Base-by-base conservation (phyloP, 257 asterid genomes). In the Plectranthus barbatus region DNA sequence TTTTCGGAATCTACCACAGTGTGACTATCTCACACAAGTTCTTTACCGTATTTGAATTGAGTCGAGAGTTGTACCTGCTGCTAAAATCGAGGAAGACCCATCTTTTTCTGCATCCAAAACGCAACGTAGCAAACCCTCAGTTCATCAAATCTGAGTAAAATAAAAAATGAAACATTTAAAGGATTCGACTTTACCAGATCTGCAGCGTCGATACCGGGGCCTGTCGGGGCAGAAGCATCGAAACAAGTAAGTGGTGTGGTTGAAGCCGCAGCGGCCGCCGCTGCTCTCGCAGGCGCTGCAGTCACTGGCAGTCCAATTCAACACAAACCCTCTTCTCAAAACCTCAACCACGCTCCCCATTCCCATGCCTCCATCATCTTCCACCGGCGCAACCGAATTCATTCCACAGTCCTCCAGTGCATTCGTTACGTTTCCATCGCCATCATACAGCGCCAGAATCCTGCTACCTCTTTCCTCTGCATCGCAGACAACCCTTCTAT, bases 191-290 rank as follows among this genome's bases (percentile, higher is more conserved):
- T 75, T 54, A 84, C 91, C 48, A 21, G 62, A 18, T 57, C 40
- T 66, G 71, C 91, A 79, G 1, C 46, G 6, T 13, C 2, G n/a
- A 0, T 62, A 6, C 65, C 71, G 83, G 34, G 81, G 81, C 31
- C 86, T 72, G 18, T 78, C 75, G 0, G 80, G 53, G 61, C 92
- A 82, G 51, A 63, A 82, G 56, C 92, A 84, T 57, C 12, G 4
- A 6, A 77, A 74, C 8, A 15, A 13, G 40, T 7, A 34, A 26
- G 29, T 21, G 0, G 4, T 17, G 1, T 3, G 10, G 13, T 72
- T 66, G 36, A 69, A 77, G 1, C 89, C 89, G 41, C 84, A 83
- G n/a, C 64, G 66, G 3, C 89, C 89, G 7, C 82, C 73, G 31
- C 86, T 83, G 1, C 0, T 0, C 52, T 15, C 17, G 12, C 89